Evolutionary conservation across 1,284 basidiomycete species (phyloP).

Genomic region (Leccinum subfulvum): DNA sequence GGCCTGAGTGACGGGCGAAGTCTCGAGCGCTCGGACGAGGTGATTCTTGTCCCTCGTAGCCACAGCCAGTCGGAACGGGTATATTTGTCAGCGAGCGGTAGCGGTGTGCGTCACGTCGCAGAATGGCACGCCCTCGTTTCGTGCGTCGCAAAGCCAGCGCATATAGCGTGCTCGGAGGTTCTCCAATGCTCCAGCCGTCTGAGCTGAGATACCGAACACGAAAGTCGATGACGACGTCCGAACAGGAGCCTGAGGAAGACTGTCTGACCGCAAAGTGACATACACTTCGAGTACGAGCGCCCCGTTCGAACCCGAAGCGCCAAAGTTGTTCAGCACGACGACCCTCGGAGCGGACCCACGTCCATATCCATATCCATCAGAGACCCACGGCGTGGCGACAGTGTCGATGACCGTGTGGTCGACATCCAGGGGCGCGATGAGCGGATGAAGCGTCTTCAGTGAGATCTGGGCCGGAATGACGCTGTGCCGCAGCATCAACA

Average conservation of each 20-base stretch:
- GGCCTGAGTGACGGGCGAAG: constrained; percentile 35
- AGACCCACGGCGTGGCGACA: constrained; percentile 40
- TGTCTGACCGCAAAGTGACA: constrained; percentile 2
- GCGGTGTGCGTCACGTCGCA: too few relatives aligned
- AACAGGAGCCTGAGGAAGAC: constrained; percentile 8
- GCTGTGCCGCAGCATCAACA: too few relatives aligned
- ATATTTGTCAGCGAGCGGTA: constrained; percentile 25
- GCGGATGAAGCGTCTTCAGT: constrained; percentile 46
- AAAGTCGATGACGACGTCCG: constrained; percentile 27
- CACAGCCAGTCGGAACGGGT: constrained; percentile 51
- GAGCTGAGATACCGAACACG: constrained; percentile 62
- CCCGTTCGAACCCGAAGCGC: constrained; percentile 69
- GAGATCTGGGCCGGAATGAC: too few relatives aligned
- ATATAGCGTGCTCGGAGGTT: constrained; percentile 41
- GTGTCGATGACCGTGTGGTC: constrained; percentile 55
- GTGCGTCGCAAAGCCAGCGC: too few relatives aligned
- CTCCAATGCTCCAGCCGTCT: constrained; percentile 46
- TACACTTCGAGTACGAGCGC: constrained; percentile 61
- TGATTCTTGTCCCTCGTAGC: constrained; percentile 42
- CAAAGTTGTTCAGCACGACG: constrained; percentile 71
- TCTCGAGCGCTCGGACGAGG: constrained; percentile 43
- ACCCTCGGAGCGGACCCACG: constrained; percentile 38
- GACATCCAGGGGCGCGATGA: constrained; percentile 45
- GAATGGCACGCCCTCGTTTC: too few relatives aligned
- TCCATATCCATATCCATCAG: neutral